Evolutionary conservation across 306 rosid genomes (phyloP), one percentile per base, ranked within the genome.

Genomic region (Purshia tridentata): DNA sequence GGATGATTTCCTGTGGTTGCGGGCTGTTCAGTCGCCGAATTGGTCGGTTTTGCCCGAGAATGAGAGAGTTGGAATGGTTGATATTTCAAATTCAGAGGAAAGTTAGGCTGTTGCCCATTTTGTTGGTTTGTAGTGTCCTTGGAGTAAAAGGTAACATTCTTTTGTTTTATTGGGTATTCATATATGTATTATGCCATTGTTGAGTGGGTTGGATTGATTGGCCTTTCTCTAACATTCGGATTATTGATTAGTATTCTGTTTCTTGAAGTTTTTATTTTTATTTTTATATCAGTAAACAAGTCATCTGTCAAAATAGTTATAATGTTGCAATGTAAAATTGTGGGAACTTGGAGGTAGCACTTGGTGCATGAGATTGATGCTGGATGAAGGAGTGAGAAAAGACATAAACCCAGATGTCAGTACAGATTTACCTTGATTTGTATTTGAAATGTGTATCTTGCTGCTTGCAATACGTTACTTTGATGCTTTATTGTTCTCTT

Each of bases 1-100:
- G 37, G 98, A 94, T 78, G 98, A 91, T 77, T 94, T 94, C 73
- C 39, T 67, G 65, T 94, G 98, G 98, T 63, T 94, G 65, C 84
- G 90, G 0, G 95, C 90, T 0, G 83, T 87, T 61, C 98, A 88
- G 70, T 88, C 92, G 5, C 96, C 98, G 1, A 94, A 94, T 72
- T 89, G 98, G 98, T 85, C 89, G 0, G 53, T 94, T 76, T 80
- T 94, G 82, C 86, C 86, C 0, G 91, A 86, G 85, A 78, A 77
- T 73, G 95, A 91, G 83, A 88, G 96, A 75, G 19, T 84, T 77
- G 82, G 70, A 20, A 64, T 65, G 56, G 56, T 88, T 64, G 78
- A 83, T 65, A 67, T 89, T 74, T 74, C 85, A 0, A 59, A 77
- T 65, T 67, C 16, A 12, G 57, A 85, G 54, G 79, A 78, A n/a